These are phyloP conservation scores for Penicillium coprophilum DNA, from an alignment of 495 filamentous ascomycete species.

Conservation along the genomic window DNA sequence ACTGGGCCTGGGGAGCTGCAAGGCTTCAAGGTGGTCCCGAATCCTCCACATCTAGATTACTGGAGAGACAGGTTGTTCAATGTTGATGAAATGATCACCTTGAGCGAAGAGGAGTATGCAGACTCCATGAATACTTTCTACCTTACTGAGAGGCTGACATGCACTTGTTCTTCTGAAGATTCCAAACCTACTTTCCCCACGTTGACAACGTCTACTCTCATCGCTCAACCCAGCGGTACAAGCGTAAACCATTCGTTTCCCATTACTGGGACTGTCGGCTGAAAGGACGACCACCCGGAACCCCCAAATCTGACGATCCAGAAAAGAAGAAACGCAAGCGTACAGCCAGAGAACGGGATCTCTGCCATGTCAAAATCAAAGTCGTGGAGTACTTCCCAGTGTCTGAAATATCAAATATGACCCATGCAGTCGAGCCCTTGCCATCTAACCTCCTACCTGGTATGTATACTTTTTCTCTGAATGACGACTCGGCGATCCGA, in stretches of 20 bases:
- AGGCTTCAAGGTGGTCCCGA: constrained; percentile 57
- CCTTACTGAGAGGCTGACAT: constrained; percentile 9
- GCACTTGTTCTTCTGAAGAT: constrained; percentile 48
- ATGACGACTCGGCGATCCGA: neutral
- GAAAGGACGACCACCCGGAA: constrained; percentile 81
- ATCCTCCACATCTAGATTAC: constrained; percentile 66
- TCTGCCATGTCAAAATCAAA: constrained; percentile 92
- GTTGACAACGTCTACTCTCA: constrained; percentile 92
- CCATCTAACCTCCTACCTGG: constrained; percentile 30
- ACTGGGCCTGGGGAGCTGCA: constrained; percentile 47
- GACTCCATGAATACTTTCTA: constrained; percentile 4
- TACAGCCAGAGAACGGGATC: constrained; percentile 68
- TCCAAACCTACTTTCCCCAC: constrained; percentile 85
- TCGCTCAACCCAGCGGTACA: constrained; percentile 82
- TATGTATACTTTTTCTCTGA: constrained; percentile 27
- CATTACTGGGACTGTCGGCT: constrained; percentile 92
- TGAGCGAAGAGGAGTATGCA: constrained; percentile 77
- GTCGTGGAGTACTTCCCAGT: constrained; percentile 78
- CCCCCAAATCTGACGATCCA: constrained; percentile 79
- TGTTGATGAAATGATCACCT: constrained; percentile 68
- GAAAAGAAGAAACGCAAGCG: constrained; percentile 89
- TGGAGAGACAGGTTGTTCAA: constrained; percentile 80
- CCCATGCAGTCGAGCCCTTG: constrained; percentile 20
- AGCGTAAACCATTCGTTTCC: constrained; percentile 78
- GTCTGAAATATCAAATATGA: constrained; percentile 31